phyloP scores from a whole-genome alignment of 345 rosid genomes.

The Ceriops zippeliana region DNA sequence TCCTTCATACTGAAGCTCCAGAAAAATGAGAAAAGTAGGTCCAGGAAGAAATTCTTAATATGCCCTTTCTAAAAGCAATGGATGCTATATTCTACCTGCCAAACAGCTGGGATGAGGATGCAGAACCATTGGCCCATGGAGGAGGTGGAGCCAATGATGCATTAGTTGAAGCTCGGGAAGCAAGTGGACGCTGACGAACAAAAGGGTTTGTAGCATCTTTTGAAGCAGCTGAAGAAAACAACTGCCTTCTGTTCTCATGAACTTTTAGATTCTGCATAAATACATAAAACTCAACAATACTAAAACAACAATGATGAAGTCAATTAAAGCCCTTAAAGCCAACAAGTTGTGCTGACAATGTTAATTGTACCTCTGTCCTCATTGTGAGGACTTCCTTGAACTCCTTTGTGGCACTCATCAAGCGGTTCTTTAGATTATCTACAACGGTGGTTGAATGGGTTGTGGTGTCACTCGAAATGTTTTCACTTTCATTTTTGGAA shows the following conservation, averaged over 20 bases:
- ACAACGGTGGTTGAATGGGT: constrained; percentile 72
- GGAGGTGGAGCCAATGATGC: constrained; percentile 48
- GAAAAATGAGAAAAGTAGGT: background rate
- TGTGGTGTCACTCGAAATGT: constrained; percentile 63
- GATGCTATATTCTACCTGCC: background rate
- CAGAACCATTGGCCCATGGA: constrained; percentile 71
- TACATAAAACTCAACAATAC: background rate
- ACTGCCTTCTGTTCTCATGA: constrained; percentile 74
- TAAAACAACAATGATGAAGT: too few relatives aligned
- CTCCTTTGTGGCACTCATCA: constrained; percentile 79
- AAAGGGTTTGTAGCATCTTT: constrained; percentile 73
- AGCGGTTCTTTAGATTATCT: constrained; percentile 65
- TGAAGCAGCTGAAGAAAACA: constrained; percentile 65
- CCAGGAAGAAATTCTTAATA: background rate
- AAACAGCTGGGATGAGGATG: constrained; percentile 48
- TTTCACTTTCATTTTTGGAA: constrained; percentile 51
- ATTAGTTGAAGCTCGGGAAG: constrained; percentile 45
- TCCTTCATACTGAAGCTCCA: background rate
- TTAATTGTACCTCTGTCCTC: constrained; percentile 61
- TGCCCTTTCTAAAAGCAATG: background rate
- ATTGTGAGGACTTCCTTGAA: constrained; percentile 80
- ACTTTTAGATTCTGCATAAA: constrained; percentile 62
- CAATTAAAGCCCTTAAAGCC: background rate
- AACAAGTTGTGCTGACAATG: background rate
- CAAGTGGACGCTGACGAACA: constrained; percentile 70